phyloP scores from a whole-genome alignment of 2,329 filamentous ascomycete genomes.

The Fusarium avenaceum region DNA sequence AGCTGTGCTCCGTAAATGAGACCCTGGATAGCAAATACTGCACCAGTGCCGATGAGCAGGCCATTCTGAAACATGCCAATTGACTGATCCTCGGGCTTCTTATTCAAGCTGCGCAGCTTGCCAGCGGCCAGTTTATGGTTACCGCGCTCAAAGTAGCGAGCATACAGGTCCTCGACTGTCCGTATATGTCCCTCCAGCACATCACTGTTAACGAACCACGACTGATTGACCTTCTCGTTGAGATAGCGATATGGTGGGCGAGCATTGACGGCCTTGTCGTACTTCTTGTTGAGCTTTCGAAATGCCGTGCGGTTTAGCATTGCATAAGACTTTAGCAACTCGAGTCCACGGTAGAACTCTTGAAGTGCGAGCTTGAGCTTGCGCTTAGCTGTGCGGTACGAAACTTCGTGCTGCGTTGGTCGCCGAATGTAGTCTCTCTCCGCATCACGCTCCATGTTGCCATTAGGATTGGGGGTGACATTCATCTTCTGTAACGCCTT shows the following conservation, averaged over 20 bases:
- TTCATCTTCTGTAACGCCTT: constrained; percentile 70
- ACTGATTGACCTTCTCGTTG: constrained; percentile 89
- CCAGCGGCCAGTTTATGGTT: constrained; percentile 92
- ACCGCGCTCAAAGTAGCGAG: constrained; percentile 92
- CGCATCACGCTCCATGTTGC: constrained; percentile 49
- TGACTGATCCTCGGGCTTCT: constrained; percentile 68
- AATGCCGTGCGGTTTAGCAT: constrained; percentile 93
- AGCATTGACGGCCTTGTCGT: constrained; percentile 89
- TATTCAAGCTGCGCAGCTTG: constrained; percentile 82
- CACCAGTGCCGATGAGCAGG: constrained; percentile 76
- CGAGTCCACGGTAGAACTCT: constrained; percentile 92
- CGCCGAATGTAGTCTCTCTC: constrained; percentile 66
- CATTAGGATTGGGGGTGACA: constrained; percentile 60
- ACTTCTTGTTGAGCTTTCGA: constrained; percentile 98
- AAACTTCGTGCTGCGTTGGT: constrained; percentile 68
- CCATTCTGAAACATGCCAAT: constrained; percentile 72
- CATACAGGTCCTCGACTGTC: constrained; percentile 90
- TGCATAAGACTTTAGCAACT: constrained; percentile 92
- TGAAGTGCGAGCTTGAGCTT: constrained; percentile 93
- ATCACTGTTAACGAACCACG: constrained; percentile 93
- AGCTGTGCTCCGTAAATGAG: constrained; percentile 71
- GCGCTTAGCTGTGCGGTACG: constrained; percentile 88
- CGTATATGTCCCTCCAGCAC: constrained; percentile 84
- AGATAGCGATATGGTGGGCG: constrained; percentile 85
- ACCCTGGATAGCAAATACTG: constrained; percentile 76